phyloP scores from a whole-genome alignment of 1,284 basidiomycete species.

The Gymnopus androsaceus region DNA sequence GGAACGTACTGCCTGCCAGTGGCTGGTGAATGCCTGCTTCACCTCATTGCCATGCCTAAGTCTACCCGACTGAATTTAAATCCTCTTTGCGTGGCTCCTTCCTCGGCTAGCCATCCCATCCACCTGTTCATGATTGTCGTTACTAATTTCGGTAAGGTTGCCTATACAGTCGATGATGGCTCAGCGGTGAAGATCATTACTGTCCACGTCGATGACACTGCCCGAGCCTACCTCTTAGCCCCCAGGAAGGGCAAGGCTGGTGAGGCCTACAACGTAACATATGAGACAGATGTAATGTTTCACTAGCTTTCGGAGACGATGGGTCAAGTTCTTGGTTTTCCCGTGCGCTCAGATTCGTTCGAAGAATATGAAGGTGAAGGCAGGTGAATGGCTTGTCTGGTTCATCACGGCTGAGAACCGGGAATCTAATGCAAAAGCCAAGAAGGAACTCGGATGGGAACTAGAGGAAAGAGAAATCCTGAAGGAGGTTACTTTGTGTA shows the following conservation, averaged over 20 bases:
- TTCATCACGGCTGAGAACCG: neutral
- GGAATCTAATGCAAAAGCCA: neutral
- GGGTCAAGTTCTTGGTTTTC: neutral
- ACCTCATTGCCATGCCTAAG: too few relatives aligned
- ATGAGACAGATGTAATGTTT: neutral
- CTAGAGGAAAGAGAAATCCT: neutral
- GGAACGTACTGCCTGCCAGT: too few relatives aligned
- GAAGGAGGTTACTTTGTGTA: neutral
- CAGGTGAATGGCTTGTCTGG: neutral
- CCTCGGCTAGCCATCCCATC: neutral
- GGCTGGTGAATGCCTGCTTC: too few relatives aligned
- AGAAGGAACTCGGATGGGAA: neutral
- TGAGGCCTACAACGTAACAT: neutral
- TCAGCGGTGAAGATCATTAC: neutral
- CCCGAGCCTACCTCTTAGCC: neutral
- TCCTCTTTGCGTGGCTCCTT: too few relatives aligned
- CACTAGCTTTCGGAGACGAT: neutral
- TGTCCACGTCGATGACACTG: neutral
- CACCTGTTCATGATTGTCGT: neutral
- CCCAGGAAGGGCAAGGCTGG: neutral
- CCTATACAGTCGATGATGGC: neutral
- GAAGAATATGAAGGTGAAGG: neutral
- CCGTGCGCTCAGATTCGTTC: neutral
- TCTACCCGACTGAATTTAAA: too few relatives aligned
- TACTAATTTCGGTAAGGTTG: neutral